Evolutionary conservation across 352 stramenopile genomes (phyloP), one percentile per base, ranked within the genome.

Genomic region (Lagenidium giganteum): DNA sequence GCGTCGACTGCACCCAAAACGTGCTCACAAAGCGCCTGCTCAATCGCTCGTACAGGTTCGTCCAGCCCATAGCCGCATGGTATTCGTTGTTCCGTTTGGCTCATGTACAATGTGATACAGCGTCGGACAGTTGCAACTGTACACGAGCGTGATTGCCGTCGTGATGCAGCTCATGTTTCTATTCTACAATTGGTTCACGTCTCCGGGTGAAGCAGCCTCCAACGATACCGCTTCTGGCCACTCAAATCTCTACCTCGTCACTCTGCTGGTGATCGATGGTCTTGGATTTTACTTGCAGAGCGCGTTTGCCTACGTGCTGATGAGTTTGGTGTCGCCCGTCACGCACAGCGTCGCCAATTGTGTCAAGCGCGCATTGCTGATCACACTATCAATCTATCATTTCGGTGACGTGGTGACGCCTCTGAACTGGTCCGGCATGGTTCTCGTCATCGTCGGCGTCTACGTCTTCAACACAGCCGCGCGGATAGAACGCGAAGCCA

Each of bases 1-100:
- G 83, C 56, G 75, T 92, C 27, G 87, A 96, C 51, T 96, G 87
- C 63, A 81, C 96, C 27, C 87, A 96, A 52, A 96, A 96, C 51
- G 87, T 96, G 8, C 64, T 96, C 48, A 88, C 72, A 11, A 96
- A 96, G 62, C 72, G 78, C 28, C 61, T 96, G 27, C 69, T 96
- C 21, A 93, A 87, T 20, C 63, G 61, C 8, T 70, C 73, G 4
- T 93, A 90, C 63, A 76, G 71, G 80, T 92, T 75, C 42, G 70
- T 65, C 36, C n/a, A n/a, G n/a, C n/a, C n/a, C 20, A 33, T 45
- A 20, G 5, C 16, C 16, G 46, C 21, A 28, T 8, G 11, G 1
- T 28, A 11, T 46, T 30, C 32, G n/a, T 33, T 49, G 18, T 16
- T n/a, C n/a, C n/a, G n/a, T n/a, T n/a, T n/a, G n/a, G n/a, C n/a